phyloP scores from a whole-genome alignment of 192 early-diverging fungal genomes.

The Coemansia brasiliensis region DNA sequence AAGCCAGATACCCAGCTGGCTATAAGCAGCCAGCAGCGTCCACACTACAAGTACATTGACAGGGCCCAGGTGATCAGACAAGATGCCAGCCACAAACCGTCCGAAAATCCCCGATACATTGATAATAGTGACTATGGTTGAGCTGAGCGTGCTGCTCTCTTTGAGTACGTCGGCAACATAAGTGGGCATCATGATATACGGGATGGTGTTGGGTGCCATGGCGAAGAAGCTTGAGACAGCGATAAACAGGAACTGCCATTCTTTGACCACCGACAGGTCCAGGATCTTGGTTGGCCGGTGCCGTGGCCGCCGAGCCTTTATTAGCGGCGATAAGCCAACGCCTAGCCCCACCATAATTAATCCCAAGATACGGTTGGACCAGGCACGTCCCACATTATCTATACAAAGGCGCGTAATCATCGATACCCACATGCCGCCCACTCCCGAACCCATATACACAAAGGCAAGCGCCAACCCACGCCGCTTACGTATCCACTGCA shows the following conservation, averaged over 20 bases:
- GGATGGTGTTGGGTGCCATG: constrained; percentile 54
- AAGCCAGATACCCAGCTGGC: constrained; percentile 52
- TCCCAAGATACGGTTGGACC: constrained; percentile 44
- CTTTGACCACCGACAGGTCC: constrained; percentile 36
- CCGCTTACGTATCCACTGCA: constrained; percentile 39
- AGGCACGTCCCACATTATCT: constrained; percentile 29
- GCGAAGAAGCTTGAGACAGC: constrained; percentile 48
- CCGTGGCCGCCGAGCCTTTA: constrained; percentile 17
- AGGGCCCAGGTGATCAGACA: constrained; percentile 38
- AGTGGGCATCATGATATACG: constrained; percentile 50
- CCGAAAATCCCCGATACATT: constrained; percentile 52
- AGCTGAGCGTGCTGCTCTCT: constrained; percentile 25
- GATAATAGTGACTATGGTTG: constrained; percentile 38
- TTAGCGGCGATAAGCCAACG: constrained; percentile 38
- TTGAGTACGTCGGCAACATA: constrained; percentile 41
- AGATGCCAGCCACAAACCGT: constrained; percentile 34
- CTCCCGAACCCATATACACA: constrained; percentile 39
- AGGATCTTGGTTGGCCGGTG: constrained; percentile 18
- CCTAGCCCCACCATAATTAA: constrained; percentile 32
- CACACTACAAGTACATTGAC: constrained; percentile 42
- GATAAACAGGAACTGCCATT: constrained; percentile 42
- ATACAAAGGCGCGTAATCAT: constrained; percentile 27
- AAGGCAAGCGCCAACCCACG: constrained; percentile 41
- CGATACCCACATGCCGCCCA: constrained; percentile 52
- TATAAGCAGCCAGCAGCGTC: constrained; percentile 33